Percentiles rank a stretch among this genome's conserved stretches.
Conservation (phyloP, 805 yeast genomes). For the Candida hungchunana region DNA sequence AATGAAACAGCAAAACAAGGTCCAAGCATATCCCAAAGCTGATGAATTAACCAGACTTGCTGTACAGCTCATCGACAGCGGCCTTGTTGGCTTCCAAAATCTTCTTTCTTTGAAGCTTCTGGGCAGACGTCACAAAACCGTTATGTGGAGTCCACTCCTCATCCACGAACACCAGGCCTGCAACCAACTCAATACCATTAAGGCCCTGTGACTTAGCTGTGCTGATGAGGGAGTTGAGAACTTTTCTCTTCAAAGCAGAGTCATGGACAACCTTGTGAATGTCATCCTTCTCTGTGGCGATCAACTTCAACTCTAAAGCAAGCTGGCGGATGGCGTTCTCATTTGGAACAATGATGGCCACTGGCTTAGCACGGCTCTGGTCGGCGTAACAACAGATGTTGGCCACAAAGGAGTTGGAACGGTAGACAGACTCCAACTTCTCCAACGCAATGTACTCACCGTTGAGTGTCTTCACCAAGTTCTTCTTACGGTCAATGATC, state of each 20-base stretch:
- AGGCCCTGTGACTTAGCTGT: conserved; percentile 83
- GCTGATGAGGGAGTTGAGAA: conserved; percentile 54
- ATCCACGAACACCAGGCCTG: conserved; percentile 72
- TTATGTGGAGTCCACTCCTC: conserved; percentile 98
- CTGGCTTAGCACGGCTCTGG: conserved; percentile 79
- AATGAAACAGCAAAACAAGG: background rate
- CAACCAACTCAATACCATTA: conserved; percentile 77
- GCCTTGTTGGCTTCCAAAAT: conserved; percentile 67
- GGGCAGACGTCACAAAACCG: conserved; percentile 93
- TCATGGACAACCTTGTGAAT: conserved; percentile 50
- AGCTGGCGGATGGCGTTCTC: conserved; percentile 59
- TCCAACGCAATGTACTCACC: conserved; percentile 98
- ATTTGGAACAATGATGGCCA: conserved; percentile 85
- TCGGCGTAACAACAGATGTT: conserved; percentile 95
- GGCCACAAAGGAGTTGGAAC: conserved; percentile 70
- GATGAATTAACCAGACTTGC: conserved; percentile 4
- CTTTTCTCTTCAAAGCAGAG: conserved; percentile 47
- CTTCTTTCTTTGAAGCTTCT: conserved; percentile 90
- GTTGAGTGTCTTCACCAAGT: conserved; percentile 89
- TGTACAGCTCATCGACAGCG: conserved; percentile 64
- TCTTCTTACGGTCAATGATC: conserved; percentile 92
- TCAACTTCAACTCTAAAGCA: conserved; percentile 52
- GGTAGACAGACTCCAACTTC: conserved; percentile 85
- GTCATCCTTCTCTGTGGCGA: conserved; percentile 40
- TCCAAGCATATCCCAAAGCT: no score